phyloP scores from a whole-genome alignment of 2,329 filamentous ascomycete species.

The Trichoderma pleuroti region DNA sequence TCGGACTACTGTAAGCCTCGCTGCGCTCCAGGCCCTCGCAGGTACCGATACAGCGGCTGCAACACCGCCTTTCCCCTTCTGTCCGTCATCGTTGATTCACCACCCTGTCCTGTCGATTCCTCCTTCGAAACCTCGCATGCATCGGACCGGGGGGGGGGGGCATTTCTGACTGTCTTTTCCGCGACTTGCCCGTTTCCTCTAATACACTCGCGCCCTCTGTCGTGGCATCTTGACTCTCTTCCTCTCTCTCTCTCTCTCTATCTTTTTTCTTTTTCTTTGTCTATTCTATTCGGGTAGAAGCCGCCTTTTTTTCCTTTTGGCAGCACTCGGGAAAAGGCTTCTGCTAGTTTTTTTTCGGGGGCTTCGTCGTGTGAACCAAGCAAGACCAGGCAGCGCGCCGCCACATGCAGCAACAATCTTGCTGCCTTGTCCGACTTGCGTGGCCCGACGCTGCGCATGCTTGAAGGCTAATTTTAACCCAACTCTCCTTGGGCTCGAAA shows the following conservation, averaged over 20 bases:
- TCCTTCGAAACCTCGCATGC: constrained; percentile 14
- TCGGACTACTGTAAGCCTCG: not conserved
- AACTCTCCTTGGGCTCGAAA: not conserved
- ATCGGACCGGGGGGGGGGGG: constrained; percentile 9
- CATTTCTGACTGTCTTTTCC: constrained; percentile 1
- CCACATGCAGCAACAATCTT: not conserved
- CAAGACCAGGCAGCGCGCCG: constrained; percentile 1
- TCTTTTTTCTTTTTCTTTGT: not conserved
- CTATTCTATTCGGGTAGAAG: not conserved
- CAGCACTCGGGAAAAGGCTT: not conserved
- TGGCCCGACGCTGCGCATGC: not conserved
- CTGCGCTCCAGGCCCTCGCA: not conserved
- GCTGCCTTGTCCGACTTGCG: not conserved
- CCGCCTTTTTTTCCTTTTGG: not conserved
- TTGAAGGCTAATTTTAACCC: not conserved
- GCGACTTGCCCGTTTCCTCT: not conserved
- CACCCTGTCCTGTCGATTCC: constrained; percentile 8
- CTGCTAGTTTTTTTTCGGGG: not conserved
- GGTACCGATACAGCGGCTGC: not conserved
- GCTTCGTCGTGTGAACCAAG: not conserved
- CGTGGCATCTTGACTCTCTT: not conserved
- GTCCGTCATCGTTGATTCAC: constrained; percentile 16
- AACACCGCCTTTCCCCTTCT: constrained; percentile 12
- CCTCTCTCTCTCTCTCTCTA: not conserved
- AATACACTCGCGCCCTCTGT: not conserved